phyloP scores from a whole-genome alignment of 805 yeast genomes.

The Ogataea pignaliae region DNA sequence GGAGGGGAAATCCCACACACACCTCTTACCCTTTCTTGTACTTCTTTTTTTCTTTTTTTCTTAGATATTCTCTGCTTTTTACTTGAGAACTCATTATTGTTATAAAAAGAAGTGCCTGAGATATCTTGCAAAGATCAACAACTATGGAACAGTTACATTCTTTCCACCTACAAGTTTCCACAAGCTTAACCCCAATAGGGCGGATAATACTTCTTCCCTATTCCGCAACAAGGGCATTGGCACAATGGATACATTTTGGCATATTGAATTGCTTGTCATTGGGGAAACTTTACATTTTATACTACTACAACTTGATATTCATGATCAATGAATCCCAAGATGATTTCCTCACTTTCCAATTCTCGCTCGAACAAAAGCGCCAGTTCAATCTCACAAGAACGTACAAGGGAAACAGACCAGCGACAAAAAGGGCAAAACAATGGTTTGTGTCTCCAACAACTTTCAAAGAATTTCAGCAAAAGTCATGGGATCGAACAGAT shows the following conservation, averaged over 20 bases:
- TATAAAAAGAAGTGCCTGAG: no score
- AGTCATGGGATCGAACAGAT: slow-evolving; percentile 31
- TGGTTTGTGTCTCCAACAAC: slow-evolving; percentile 24
- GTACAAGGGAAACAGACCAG: slow-evolving; percentile 16
- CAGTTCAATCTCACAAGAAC: slow-evolving; percentile 14
- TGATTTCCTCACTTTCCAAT: slow-evolving; percentile 18
- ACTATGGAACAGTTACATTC: not conserved
- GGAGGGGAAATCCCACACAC: no score
- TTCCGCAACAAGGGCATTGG: slow-evolving; percentile 13
- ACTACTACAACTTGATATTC: slow-evolving; percentile 20
- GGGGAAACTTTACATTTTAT: slow-evolving; percentile 14
- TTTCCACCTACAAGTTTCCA: not conserved
- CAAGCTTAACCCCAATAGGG: slow-evolving; percentile 18
- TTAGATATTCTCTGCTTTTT: no score
- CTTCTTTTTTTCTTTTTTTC: no score
- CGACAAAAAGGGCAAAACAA: slow-evolving; percentile 10
- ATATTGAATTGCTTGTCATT: slow-evolving; percentile 14
- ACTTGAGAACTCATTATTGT: no score
- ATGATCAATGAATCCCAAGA: slow-evolving; percentile 21
- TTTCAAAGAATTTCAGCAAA: slow-evolving; percentile 13
- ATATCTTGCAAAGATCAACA: no score
- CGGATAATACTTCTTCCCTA: slow-evolving; percentile 22
- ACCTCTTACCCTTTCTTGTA: no score
- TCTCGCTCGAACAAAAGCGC: slow-evolving; percentile 18
- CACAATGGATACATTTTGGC: slow-evolving; percentile 19